Percentiles rank a stretch among this genome's conserved stretches.
Conservation (phyloP, 305 asterid genomes). For the Fraxinus albicans region DNA sequence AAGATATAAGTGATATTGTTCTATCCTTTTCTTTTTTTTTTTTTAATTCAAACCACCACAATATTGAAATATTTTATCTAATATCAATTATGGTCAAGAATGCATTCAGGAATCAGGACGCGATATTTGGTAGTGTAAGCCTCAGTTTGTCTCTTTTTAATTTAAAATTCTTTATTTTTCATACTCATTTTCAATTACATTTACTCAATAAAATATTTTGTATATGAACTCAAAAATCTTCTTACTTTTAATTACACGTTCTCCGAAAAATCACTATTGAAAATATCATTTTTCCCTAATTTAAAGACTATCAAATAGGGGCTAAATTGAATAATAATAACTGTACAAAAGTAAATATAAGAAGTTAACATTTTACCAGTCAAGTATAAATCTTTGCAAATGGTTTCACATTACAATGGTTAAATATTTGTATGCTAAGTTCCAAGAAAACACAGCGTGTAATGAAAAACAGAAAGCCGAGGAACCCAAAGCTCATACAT, state of each 20-base stretch:
- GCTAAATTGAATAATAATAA: too few relatives aligned
- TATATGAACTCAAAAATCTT: too few relatives aligned
- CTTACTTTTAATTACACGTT: too few relatives aligned
- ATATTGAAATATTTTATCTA: neutral
- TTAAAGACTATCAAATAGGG: too few relatives aligned
- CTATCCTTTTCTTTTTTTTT: too few relatives aligned
- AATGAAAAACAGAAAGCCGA: constrained; percentile 10
- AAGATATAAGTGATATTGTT: too few relatives aligned
- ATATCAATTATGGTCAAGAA: neutral
- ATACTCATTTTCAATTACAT: too few relatives aligned
- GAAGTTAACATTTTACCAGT: neutral
- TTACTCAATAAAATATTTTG: too few relatives aligned
- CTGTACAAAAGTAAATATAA: neutral
- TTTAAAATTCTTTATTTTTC: too few relatives aligned
- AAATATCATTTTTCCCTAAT: too few relatives aligned
- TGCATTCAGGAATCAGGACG: neutral
- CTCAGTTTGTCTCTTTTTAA: too few relatives aligned
- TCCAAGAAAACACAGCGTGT: neutral
- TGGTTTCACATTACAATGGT: neutral
- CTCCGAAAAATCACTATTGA: too few relatives aligned
- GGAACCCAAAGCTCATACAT: constrained; percentile 2
- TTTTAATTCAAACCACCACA: neutral
- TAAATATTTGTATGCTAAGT: neutral
- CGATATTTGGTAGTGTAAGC: neutral
- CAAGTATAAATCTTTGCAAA: neutral